Evolutionary conservation across 2,329 filamentous ascomycete genomes (phyloP), one percentile per base, ranked within the genome.

Genomic region (Pseudohalonectria lignicola): DNA sequence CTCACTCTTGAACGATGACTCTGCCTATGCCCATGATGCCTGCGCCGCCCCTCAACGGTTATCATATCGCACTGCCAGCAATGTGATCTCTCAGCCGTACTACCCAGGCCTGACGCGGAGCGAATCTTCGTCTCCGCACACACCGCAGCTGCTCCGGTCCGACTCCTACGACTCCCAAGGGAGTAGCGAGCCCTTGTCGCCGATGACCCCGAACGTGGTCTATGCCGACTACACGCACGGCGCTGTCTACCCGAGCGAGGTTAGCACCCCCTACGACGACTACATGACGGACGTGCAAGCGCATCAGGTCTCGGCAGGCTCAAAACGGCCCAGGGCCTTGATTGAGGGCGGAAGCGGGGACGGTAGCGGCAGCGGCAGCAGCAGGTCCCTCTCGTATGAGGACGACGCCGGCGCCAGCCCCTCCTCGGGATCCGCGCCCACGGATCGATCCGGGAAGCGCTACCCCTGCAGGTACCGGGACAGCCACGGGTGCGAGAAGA

Each of bases 401-500:
- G 71, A 63, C 50, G 73, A 68, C 47, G 61, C 57, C 47, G 57
- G 54, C 39, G 54, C 63, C 36, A 55, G 62, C 35, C 62, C 63
- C 30, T 51, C 60, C 45, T 20, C 17, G 12, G 21, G 16, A 4
- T 20, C 12, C 16, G 21, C 18, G 9, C 12, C 35, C 16, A 28
- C 23, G 16, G 63, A 74, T 49, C 57, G 69, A 44, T 53, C 66
- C 41, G 59, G 67, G 57, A 86, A 79, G 74, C 72, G 79, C 41
- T 86, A 84, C 49, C 80, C 81, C 2, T 87, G 82, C 55, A 79
- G 81, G 18, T 81, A 80, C 53, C 74, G 78, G 25, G 80, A 86
- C 45, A 72, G 70, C 37, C 80, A 77, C 48, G 73, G 76, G 30
- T 90, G 84, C 62, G 74, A 74, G 50, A 85, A 86, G 63, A 85